Evolutionary conservation across 495 filamentous ascomycete species (phyloP).

Genomic region (Trypethelium eluteriae): DNA sequence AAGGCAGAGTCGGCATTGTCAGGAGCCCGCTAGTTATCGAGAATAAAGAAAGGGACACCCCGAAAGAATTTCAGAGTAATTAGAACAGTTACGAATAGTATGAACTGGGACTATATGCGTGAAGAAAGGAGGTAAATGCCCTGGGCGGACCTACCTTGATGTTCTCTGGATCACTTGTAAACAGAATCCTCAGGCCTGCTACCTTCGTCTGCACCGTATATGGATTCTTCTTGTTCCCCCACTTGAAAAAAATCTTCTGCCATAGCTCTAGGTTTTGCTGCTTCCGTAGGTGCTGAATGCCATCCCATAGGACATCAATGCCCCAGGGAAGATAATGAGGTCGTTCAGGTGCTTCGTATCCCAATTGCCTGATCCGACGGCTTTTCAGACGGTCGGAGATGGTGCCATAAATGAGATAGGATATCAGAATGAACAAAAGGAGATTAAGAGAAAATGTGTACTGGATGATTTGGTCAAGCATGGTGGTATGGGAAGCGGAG

Average conservation of each 20-base stretch:
- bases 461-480: background rate
- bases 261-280: constrained; percentile 56
- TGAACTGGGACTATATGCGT: too few species aligned
- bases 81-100: too few species aligned
- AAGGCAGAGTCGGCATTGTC: too few species aligned
- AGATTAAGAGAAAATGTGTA: background rate
- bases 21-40: too few species aligned
- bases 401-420: background rate
- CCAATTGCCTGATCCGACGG: background rate
- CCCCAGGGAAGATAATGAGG: background rate
- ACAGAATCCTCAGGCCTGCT: constrained; percentile 37
- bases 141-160: constrained; percentile 35
- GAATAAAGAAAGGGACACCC: too few species aligned
- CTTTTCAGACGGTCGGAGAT: background rate
- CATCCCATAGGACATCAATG: constrained; percentile 52
- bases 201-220: constrained; percentile 51
- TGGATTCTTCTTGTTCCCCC: constrained; percentile 29
- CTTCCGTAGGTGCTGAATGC: constrained; percentile 43
- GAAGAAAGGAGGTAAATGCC: too few species aligned
- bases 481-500: background rate
- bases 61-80: too few species aligned
- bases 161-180: constrained; percentile 50
- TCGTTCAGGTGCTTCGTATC: background rate
- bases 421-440: background rate
- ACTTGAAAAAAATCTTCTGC: constrained; percentile 41